Conservation (phyloP, 495 filamentous ascomycete genomes). For the Aspergillus funiculosus region DNA sequence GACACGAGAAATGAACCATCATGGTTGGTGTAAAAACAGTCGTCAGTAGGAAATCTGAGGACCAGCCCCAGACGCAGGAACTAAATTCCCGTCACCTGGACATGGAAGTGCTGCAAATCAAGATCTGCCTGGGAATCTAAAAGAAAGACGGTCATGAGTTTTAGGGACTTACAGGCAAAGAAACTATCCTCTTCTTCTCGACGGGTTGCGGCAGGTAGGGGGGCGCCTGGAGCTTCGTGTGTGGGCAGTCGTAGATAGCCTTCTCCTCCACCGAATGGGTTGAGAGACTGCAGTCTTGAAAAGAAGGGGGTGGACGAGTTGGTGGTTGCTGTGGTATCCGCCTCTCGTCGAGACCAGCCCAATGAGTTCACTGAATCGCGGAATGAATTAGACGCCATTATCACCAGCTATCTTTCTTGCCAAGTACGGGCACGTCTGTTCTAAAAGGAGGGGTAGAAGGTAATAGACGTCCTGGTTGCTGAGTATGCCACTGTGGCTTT, state of each 20-base stretch:
- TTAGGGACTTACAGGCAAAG: conserved; percentile 80
- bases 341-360: conserved; percentile 86
- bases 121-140: conserved; percentile 8
- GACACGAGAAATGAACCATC: not conserved
- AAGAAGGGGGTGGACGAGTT: conserved; percentile 67
- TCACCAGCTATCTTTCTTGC: conserved; percentile 7
- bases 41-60: conserved; percentile 14
- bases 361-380: conserved; percentile 89
- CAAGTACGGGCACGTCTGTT: not conserved
- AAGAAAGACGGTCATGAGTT: conserved; percentile 23
- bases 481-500: conserved; percentile 20
- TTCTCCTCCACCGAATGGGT: conserved; percentile 74
- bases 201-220: conserved; percentile 75
- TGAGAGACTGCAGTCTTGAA: conserved; percentile 75
- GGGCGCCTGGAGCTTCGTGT: conserved; percentile 74
- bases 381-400: conserved; percentile 87
- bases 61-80: conserved; percentile 39
- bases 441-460: not conserved
- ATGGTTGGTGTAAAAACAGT: not conserved
- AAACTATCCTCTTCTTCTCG: conserved; percentile 93
- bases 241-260: conserved; percentile 93
- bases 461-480: conserved; percentile 23
- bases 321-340: conserved; percentile 73
- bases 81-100: conserved; percentile 37
- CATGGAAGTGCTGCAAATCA: conserved; percentile 21